Evolutionary conservation across 345 rosid genomes (phyloP).

Genomic region (Ailanthus altissimus): DNA sequence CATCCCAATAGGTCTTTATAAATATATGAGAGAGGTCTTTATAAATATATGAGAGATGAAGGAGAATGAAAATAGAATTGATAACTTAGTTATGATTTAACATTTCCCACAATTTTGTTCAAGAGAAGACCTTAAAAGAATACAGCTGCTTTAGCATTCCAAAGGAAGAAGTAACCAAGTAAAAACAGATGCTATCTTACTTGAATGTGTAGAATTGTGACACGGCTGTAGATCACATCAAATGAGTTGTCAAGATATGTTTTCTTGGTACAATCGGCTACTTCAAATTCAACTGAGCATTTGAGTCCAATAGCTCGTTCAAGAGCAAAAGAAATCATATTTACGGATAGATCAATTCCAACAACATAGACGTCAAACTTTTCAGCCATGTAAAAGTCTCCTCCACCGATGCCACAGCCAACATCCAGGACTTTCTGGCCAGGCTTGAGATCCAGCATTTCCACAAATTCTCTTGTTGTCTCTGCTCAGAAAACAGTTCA

Average conservation of each 20-base stretch:
- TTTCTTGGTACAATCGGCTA: slow-evolving; percentile 93
- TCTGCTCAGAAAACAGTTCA: slow-evolving; percentile 47
- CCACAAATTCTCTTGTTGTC: slow-evolving; percentile 95
- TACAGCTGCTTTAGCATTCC: not conserved
- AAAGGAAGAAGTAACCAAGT: not conserved
- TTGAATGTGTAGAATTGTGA: slow-evolving; percentile 92
- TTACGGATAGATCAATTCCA: slow-evolving; percentile 91
- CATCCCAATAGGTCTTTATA: too few species aligned
- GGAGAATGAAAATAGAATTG: too few species aligned
- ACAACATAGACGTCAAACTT: slow-evolving; percentile 80
- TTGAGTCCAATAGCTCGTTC: slow-evolving; percentile 92
- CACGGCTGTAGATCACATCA: slow-evolving; percentile 97
- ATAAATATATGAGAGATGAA: too few species aligned
- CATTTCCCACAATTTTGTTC: not conserved
- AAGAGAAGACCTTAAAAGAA: not conserved
- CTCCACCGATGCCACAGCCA: slow-evolving; percentile 99
- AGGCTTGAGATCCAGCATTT: slow-evolving; percentile 75
- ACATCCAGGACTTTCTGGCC: slow-evolving; percentile 97
- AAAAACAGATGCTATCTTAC: slow-evolving; percentile 35
- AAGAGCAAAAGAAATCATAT: slow-evolving; percentile 93
- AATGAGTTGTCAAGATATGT: slow-evolving; percentile 73
- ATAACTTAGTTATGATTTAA: not conserved
- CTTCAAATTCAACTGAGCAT: slow-evolving; percentile 90
- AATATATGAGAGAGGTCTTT: too few species aligned
- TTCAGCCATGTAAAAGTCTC: slow-evolving; percentile 98